phyloP scores from a whole-genome alignment of 805 yeast genomes.

The Yamadazyma sp. region DNA sequence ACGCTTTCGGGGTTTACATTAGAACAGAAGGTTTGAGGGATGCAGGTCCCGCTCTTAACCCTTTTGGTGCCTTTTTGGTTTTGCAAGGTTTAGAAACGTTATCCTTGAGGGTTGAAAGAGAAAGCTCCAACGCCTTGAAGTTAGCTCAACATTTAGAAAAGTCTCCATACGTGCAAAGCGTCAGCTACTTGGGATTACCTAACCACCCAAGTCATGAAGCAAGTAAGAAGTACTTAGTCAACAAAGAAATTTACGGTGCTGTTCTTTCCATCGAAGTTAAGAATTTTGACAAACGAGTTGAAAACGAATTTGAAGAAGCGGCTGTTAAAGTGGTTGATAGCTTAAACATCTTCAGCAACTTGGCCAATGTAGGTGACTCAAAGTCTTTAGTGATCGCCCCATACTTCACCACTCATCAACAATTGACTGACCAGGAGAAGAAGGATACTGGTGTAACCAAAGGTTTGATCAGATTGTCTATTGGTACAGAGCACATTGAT shows the following conservation, averaged over 20 bases:
- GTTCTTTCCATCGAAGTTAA: conserved; percentile 89
- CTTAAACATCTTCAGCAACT: conserved; percentile 82
- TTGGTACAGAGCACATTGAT: conserved; percentile 89
- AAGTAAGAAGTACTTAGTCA: conserved; percentile 75
- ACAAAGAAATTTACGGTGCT: conserved; percentile 70
- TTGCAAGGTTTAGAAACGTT: conserved; percentile 93
- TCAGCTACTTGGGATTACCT: conserved; percentile 87
- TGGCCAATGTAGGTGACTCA: conserved; percentile 96
- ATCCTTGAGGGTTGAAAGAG: conserved; percentile 92
- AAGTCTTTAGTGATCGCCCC: conserved; percentile 96
- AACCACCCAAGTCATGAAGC: conserved; percentile 75
- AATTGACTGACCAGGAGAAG: conserved; percentile 80
- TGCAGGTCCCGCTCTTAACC: conserved; percentile 85
- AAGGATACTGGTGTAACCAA: conserved; percentile 81
- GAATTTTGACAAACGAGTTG: conserved; percentile 34
- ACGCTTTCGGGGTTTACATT: conserved; percentile 74
- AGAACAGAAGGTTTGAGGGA: conserved; percentile 89
- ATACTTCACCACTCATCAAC: conserved; percentile 94
- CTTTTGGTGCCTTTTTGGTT: conserved; percentile 83
- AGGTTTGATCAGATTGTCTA: conserved; percentile 84
- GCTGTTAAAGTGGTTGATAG: conserved; percentile 83
- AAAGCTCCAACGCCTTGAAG: conserved; percentile 75
- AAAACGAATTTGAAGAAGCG: conserved; percentile 66
- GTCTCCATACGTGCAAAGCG: conserved; percentile 79
- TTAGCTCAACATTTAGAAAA: conserved; percentile 76